phyloP scores from a whole-genome alignment of 495 filamentous ascomycete species.

The Thermothielavioides terrestris region DNA sequence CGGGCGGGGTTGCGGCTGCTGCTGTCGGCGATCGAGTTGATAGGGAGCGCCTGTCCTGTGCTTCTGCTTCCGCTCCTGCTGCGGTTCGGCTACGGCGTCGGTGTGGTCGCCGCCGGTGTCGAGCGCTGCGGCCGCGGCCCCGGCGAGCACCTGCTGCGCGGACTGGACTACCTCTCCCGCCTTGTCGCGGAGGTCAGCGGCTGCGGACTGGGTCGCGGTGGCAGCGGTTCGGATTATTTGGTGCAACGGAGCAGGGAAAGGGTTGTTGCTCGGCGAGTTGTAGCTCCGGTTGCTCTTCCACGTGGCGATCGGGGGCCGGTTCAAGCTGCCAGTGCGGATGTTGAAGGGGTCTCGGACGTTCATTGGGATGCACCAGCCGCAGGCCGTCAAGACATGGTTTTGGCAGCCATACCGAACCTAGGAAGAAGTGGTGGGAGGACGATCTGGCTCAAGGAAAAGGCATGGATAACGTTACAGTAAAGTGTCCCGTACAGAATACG shows the following conservation, averaged over 20 bases:
- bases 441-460: too few species aligned
- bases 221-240: constrained; percentile 13
- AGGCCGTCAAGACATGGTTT: constrained; percentile 3
- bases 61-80: background rate
- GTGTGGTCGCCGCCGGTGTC: background rate
- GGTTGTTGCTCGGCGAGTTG: background rate
- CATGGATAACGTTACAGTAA: too few species aligned
- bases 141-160: constrained; percentile 4
- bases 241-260: constrained; percentile 6
- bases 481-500: too few species aligned
- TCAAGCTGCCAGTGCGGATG: constrained; percentile 6
- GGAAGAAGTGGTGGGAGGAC: too few species aligned
- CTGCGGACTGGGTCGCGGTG: constrained; percentile 11
- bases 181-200: constrained; percentile 12
- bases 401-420: too few species aligned
- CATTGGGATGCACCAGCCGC: constrained; percentile 2
- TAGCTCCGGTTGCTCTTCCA: constrained; percentile 11
- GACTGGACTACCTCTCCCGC: constrained; percentile 7
- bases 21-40: too few species aligned
- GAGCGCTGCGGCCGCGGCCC: background rate
- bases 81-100: background rate
- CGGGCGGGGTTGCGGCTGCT: background rate
- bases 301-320: constrained; percentile 8
- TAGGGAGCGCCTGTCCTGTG: too few species aligned
- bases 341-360: constrained; percentile 18